A percentile compares a stretch with the other conserved stretches of the same genome.
Evolutionary conservation across 495 filamentous ascomycete species (phyloP).

Genomic region (Daldinia caldariorum): DNA sequence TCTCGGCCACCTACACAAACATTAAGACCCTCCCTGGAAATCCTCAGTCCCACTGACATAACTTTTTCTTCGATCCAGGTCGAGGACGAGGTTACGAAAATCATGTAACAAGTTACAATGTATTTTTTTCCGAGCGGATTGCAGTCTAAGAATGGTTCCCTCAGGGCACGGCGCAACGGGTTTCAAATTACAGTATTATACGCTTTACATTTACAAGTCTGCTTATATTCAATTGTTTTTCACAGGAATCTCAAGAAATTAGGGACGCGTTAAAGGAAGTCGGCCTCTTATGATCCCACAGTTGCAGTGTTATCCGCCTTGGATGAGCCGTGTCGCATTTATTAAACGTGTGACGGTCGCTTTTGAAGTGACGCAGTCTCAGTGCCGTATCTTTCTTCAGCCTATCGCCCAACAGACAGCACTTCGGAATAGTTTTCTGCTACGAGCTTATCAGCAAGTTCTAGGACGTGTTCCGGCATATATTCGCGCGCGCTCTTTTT

Average conservation of each 20-base stretch:
- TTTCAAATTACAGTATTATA: slow-evolving; percentile 35
- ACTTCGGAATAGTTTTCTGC: neutral
- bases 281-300: slow-evolving; percentile 52
- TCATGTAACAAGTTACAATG: slow-evolving; percentile 73
- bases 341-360: slow-evolving; percentile 26
- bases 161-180: slow-evolving; percentile 36
- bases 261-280: slow-evolving; percentile 50
- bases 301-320: slow-evolving; percentile 11
- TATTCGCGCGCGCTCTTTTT: neutral
- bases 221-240: slow-evolving; percentile 47
- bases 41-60: slow-evolving; percentile 64
- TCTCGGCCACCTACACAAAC: slow-evolving; percentile 4
- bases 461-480: slow-evolving; percentile 11
- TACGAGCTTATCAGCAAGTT: slow-evolving; percentile 18
- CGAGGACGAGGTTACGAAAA: slow-evolving; percentile 95
- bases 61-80: slow-evolving; percentile 69
- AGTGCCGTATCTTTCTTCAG: slow-evolving; percentile 6
- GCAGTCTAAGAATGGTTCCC: slow-evolving; percentile 20
- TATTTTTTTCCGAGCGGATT: slow-evolving; percentile 43
- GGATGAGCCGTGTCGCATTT: slow-evolving; percentile 23
- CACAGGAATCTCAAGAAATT: slow-evolving; percentile 51
- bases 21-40: slow-evolving; percentile 26
- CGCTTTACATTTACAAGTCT: slow-evolving; percentile 39
- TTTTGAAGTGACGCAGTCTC: slow-evolving; percentile 29
- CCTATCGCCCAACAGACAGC: slow-evolving; percentile 11